Evolutionary conservation across 495 filamentous ascomycete species (phyloP), one percentile per base, ranked within the genome.

Genomic region (Thermothielavioides terrestris): DNA sequence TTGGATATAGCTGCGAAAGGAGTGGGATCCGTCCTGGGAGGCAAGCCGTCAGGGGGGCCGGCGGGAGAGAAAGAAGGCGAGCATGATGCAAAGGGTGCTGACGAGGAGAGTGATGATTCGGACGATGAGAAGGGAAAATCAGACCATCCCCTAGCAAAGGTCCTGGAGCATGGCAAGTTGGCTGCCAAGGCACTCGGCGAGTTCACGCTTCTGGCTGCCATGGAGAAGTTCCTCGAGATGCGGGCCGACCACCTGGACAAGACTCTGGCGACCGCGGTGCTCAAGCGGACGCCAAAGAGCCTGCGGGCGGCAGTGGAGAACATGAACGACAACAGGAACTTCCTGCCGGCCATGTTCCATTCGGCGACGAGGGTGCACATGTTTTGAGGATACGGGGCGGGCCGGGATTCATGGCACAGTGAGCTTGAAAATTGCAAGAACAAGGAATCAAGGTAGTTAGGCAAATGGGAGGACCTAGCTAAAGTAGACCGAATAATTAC

Each of bases 291-390:
- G 42, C 66, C 62, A 6, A 57, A 54, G 50, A 54, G 53, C 8
- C 42, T 68, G 52, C 54, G 59, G 52, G 57, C 61, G 7, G 68
- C 68, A 12, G 58, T 68, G 46, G 57, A 64, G 43, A 65, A 60
- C 39, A 52, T 70, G 36, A 57, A 68, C 27, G 63, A 70, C 18
- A 66, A 65, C 37, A 63, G 57, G 53, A 61, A 65, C 42, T 57
- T 70, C 27, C 50, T 70, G 57, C 68, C 64, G 48, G 62, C 64
- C 9, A 49, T 49, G 47, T 41, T 41, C 26, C 47, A 49, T 22
- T 49, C 47, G 18, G 41, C 30, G 28, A 42, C 39, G 27, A 32
- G 38, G 38, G 18, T 49, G 1, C 37, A 68, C 61, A 48, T 48
- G 34, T 38, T 46, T 41, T 52, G 27, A 52, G 1, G 49, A 25